Percentiles rank a stretch among this genome's conserved stretches.
phyloP scores from a whole-genome alignment of 108 stramenopile genomes.

The Fragilariopsis cylindrus region DNA sequence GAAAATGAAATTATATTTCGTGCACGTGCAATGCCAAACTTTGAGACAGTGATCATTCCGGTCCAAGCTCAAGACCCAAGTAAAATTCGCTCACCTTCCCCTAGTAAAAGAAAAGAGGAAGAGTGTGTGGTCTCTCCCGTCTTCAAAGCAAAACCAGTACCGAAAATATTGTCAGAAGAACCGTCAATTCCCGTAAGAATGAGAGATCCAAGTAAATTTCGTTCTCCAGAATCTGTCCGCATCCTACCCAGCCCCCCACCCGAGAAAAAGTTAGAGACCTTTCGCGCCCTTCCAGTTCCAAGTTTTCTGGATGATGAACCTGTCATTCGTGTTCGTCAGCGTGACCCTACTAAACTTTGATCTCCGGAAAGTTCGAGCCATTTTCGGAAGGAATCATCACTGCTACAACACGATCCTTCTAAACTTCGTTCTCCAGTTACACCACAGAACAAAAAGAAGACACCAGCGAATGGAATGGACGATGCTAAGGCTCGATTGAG shows the following conservation, averaged over 20 bases:
- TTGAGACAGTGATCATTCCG: constrained; percentile 11
- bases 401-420: background rate
- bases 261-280: background rate
- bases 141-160: constrained; percentile 17
- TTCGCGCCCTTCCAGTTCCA: background rate
- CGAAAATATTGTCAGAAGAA: constrained; percentile 10
- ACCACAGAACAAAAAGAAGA: background rate
- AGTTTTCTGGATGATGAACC: background rate
- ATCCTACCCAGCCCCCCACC: background rate
- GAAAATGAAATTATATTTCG: constrained; percentile 3
- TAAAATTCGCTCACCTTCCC: background rate
- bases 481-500: constrained; percentile 19
- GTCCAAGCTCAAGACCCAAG: background rate
- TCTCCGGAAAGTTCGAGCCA: background rate
- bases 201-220: constrained; percentile 22
- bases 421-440: constrained; percentile 17
- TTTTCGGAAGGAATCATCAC: background rate
- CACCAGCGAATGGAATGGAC: background rate
- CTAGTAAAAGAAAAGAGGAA: background rate
- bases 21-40: constrained; percentile 26
- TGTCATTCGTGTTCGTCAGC: background rate
- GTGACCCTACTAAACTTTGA: background rate
- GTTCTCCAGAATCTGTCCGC: constrained; percentile 21
- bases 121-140: background rate
- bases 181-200: constrained; percentile 11